phyloP scores from a whole-genome alignment of 2,329 filamentous ascomycete genomes.

The Boeremia lycopersici region DNA sequence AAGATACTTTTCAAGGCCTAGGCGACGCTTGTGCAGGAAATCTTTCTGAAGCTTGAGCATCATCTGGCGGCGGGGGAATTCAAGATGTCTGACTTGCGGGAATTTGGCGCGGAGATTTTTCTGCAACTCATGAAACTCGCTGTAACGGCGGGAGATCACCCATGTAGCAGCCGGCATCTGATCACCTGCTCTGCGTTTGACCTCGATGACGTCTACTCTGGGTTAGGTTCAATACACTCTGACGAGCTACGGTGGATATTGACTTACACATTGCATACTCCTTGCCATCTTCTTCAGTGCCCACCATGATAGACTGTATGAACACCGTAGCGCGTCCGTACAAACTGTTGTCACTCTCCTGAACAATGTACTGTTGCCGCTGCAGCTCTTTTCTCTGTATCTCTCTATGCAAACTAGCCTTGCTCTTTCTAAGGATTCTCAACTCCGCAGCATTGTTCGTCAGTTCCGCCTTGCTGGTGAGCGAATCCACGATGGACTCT shows the following conservation, averaged over 20 bases:
- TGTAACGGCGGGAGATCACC: slow-evolving; percentile 91
- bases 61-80: slow-evolving; percentile 89
- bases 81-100: slow-evolving; percentile 83
- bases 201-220: slow-evolving; percentile 76
- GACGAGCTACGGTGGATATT: too few relatives aligned
- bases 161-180: slow-evolving; percentile 97
- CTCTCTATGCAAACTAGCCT: slow-evolving; percentile 89
- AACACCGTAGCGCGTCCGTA: slow-evolving; percentile 88
- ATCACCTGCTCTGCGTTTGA: slow-evolving; percentile 86
- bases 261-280: slow-evolving; percentile 82
- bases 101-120: slow-evolving; percentile 85
- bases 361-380: slow-evolving; percentile 93
- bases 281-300: slow-evolving; percentile 86
- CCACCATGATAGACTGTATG: slow-evolving; percentile 92
- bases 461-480: slow-evolving; percentile 91
- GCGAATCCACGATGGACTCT: slow-evolving; percentile 86
- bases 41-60: slow-evolving; percentile 97
- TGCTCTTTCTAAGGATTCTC: slow-evolving; percentile 90
- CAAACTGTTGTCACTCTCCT: slow-evolving; percentile 96
- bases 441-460: slow-evolving; percentile 96
- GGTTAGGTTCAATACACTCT: slow-evolving; percentile 1
- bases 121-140: slow-evolving; percentile 95
- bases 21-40: slow-evolving; percentile 86
- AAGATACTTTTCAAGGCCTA: slow-evolving; percentile 85
- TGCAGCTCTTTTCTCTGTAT: slow-evolving; percentile 94